These are phyloP conservation scores for Fraxinus ornus DNA, from an alignment of 305 asterid species.

Conservation along the genomic window DNA sequence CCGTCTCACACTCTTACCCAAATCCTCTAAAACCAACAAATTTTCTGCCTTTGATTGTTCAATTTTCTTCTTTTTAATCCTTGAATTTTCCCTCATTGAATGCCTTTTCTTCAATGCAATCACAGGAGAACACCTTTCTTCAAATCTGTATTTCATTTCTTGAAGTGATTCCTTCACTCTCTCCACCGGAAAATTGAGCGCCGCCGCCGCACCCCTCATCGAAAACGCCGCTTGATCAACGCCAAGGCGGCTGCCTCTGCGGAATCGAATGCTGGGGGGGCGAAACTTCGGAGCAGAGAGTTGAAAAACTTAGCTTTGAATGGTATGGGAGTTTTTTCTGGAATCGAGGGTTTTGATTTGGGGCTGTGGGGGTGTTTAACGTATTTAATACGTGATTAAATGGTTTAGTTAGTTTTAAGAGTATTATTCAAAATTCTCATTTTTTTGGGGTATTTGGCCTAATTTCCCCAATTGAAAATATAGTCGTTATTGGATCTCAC, in stretches of 20 bases:
- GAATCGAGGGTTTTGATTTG: no score
- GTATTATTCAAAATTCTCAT: no score
- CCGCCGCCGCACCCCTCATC: slow-evolving; percentile 63
- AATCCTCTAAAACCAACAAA: slow-evolving; percentile 73
- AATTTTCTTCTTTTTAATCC: slow-evolving; percentile 23
- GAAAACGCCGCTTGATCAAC: slow-evolving; percentile 72
- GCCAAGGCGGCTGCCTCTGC: slow-evolving; percentile 85
- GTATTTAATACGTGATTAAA: no score
- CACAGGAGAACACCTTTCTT: slow-evolving; percentile 69
- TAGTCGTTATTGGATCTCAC: no score
- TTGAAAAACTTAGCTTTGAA: no score
- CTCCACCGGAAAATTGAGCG: slow-evolving; percentile 68
- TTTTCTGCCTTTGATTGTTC: slow-evolving; percentile 25
- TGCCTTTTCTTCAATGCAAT: slow-evolving; percentile 61
- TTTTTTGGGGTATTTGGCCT: no score
- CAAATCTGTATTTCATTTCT: slow-evolving; percentile 52
- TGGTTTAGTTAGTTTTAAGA: no score
- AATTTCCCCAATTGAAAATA: no score
- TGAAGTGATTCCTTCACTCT: slow-evolving; percentile 55
- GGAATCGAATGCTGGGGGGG: slow-evolving; percentile 65
- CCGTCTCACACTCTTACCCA: slow-evolving; percentile 48
- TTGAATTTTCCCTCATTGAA: slow-evolving; percentile 46
- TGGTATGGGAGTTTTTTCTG: no score
- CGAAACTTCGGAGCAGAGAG: no score
- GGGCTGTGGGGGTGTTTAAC: no score